Evolutionary conservation across 371 early-diverging fungal species (phyloP).

Genomic region (Mucor racemosus): DNA sequence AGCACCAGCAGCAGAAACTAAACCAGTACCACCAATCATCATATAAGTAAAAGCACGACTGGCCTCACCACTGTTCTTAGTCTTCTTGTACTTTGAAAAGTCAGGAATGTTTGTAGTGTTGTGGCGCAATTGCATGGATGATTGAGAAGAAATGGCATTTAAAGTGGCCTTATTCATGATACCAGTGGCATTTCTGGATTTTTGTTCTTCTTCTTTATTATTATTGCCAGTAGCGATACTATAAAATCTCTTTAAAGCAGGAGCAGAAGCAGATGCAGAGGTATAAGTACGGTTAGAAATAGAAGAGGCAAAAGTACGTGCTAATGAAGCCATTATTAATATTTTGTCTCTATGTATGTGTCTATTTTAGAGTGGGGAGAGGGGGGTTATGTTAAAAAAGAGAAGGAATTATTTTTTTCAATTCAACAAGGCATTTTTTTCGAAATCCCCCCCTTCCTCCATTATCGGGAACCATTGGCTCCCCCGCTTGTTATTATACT

Average conservation of each 20-base stretch:
- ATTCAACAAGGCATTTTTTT: constrained; percentile 19
- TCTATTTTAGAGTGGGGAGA: constrained; percentile 26
- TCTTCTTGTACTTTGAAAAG: constrained; percentile 70
- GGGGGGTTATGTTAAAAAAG: constrained; percentile 1
- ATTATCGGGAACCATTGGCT: neutral
- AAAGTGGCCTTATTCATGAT: constrained; percentile 32
- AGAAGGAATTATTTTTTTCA: neutral
- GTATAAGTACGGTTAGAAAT: constrained; percentile 50
- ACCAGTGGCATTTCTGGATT: constrained; percentile 42
- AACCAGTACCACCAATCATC: constrained; percentile 92
- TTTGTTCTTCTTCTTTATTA: constrained; percentile 48
- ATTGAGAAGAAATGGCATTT: constrained; percentile 30
- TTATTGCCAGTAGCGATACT: constrained; percentile 25
- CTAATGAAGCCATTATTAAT: constrained; percentile 50
- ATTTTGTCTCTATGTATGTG: constrained; percentile 10
- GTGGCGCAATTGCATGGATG: constrained; percentile 51
- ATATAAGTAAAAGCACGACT: constrained; percentile 89
- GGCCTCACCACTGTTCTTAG: constrained; percentile 63
- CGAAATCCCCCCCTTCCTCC: constrained; percentile 6
- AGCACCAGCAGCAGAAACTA: constrained; percentile 84
- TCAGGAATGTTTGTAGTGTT: constrained; percentile 69
- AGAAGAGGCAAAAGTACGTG: constrained; percentile 53
- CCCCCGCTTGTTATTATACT: constrained; percentile 1
- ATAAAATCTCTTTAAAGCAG: constrained; percentile 47
- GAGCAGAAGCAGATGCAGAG: constrained; percentile 48